phyloP scores from a whole-genome alignment of 257 asterid species.

The Solanum clarkiae region DNA sequence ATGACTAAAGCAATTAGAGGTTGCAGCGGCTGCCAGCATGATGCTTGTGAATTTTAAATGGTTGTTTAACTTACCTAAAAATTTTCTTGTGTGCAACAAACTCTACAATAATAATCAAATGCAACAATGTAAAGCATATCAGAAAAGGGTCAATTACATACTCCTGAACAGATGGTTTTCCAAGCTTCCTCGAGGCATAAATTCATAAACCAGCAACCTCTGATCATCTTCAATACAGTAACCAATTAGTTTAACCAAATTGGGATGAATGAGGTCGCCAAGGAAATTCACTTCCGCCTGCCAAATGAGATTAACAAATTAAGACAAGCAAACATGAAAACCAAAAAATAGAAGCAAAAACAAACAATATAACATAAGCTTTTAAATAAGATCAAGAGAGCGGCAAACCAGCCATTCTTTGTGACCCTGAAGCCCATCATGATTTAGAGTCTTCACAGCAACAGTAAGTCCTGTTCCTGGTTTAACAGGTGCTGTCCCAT shows the following conservation, averaged over 20 bases:
- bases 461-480: constrained; percentile 70
- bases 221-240: constrained; percentile 97
- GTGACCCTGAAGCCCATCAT: constrained; percentile 84
- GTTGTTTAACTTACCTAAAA: not conserved
- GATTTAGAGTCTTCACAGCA: constrained; percentile 70
- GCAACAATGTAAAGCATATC: not conserved
- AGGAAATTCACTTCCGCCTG: constrained; percentile 96
- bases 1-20: not conserved
- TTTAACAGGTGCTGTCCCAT: constrained; percentile 57
- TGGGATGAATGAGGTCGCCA: constrained; percentile 83
- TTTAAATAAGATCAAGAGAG: not conserved
- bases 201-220: constrained; percentile 88
- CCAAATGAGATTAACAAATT: constrained; percentile 7
- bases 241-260: constrained; percentile 87
- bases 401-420: constrained; percentile 74
- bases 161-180: constrained; percentile 96
- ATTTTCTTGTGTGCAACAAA: not conserved
- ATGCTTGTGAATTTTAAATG: not conserved
- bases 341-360: not conserved
- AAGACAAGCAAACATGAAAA: constrained; percentile 11
- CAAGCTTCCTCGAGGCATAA: constrained; percentile 98
- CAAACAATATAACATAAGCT: not conserved
- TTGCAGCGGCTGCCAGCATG: not conserved
- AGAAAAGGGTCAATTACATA: constrained; percentile 18
- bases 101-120: not conserved